phyloP scores from a whole-genome alignment of 176 grass and related monocot species.

The Alloteropsis semialata region DNA sequence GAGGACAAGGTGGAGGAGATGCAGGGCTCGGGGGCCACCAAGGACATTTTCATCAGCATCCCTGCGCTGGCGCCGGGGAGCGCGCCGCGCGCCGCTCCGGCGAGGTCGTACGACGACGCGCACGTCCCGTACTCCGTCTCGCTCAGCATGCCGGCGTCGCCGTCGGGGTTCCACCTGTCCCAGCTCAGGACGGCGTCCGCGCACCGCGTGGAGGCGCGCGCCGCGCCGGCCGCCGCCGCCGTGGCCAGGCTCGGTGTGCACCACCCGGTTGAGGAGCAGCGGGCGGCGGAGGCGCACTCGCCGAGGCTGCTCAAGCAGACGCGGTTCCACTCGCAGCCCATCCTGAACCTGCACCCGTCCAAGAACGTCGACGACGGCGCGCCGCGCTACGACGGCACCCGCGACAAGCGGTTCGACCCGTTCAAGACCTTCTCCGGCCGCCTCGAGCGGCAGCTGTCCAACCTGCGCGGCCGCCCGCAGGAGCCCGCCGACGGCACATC shows the following conservation, averaged over 20 bases:
- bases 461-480: slow-evolving; percentile 63
- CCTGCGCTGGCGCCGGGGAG: not conserved
- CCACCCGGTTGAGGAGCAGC: not conserved
- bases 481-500: not conserved
- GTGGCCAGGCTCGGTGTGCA: not conserved
- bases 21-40: not conserved
- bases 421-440: slow-evolving; percentile 96
- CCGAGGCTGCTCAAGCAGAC: slow-evolving; percentile 48
- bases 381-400: slow-evolving; percentile 22
- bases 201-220: slow-evolving; percentile 1
- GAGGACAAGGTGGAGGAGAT: slow-evolving; percentile 4
- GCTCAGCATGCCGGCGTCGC: slow-evolving; percentile 67
- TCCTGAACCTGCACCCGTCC: slow-evolving; percentile 31
- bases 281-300: not conserved
- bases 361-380: not conserved
- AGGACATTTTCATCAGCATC: slow-evolving; percentile 49
- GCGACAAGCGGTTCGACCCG: slow-evolving; percentile 67
- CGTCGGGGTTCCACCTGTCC: slow-evolving; percentile 62
- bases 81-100: not conserved
- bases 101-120: not conserved
- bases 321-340: slow-evolving; percentile 67
- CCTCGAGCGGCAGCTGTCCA: slow-evolving; percentile 83
- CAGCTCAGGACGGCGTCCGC: slow-evolving; percentile 32
- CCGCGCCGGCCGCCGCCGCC: not conserved
- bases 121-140: slow-evolving; percentile 40